These are phyloP conservation scores for Fraxinus sp. DNA, from an alignment of 305 asterid species.

Conservation along the genomic window DNA sequence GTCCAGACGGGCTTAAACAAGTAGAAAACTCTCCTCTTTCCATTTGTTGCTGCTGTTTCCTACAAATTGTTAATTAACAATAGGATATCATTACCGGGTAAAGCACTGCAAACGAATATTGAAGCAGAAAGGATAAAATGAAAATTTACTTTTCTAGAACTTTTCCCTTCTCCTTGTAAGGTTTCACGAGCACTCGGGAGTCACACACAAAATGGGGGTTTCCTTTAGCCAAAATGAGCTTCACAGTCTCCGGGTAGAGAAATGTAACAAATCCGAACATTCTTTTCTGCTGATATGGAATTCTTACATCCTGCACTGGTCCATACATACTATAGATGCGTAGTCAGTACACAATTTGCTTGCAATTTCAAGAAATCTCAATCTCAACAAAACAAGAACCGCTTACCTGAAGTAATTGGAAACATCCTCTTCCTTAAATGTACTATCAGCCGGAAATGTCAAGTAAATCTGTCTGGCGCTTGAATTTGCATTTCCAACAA, in stretches of 20 bases:
- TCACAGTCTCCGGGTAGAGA: constrained; percentile 82
- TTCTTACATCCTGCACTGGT: constrained; percentile 96
- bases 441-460: constrained; percentile 94
- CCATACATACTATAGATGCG: constrained; percentile 63
- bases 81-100: constrained; percentile 1
- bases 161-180: constrained; percentile 97
- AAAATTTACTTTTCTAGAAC: constrained; percentile 63
- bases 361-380: background rate
- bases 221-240: constrained; percentile 86
- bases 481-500: constrained; percentile 55
- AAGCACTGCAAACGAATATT: background rate
- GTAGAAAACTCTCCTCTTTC: constrained; percentile 64
- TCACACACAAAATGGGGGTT: constrained; percentile 96
- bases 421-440: constrained; percentile 91
- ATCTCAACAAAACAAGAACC: background rate
- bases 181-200: constrained; percentile 95
- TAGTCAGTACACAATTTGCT: constrained; percentile 9
- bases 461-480: constrained; percentile 80
- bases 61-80: constrained; percentile 25
- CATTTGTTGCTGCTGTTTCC: constrained; percentile 71
- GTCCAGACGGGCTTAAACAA: constrained; percentile 64
- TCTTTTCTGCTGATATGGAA: constrained; percentile 91
- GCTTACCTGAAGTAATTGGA: constrained; percentile 76
- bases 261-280: constrained; percentile 97
- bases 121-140: background rate